Conservation (phyloP, 768 basidiomycete species). For the Leucocoprinus leucothites region DNA sequence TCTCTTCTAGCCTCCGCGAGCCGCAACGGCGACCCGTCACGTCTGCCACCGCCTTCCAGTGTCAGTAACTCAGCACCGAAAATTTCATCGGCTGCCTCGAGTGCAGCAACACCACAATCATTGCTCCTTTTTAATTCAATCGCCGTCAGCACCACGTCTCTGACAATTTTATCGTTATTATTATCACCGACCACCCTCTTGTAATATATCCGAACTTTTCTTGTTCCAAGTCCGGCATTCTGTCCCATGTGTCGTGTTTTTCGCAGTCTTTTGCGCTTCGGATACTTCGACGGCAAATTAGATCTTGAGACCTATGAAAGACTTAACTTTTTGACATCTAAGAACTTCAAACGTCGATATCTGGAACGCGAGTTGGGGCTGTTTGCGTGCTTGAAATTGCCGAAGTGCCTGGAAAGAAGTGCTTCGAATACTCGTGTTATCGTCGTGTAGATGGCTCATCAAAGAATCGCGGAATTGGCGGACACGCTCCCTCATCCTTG, state of each 20-base stretch:
- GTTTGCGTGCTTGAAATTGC: not conserved
- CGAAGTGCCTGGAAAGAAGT: not conserved
- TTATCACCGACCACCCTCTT: not conserved
- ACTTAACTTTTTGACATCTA: not conserved
- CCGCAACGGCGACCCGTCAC: constrained; percentile 7
- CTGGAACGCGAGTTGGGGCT: not conserved
- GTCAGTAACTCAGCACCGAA: not conserved
- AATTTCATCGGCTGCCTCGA: constrained; percentile 1
- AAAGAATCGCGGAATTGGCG: not conserved
- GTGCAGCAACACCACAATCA: not conserved
- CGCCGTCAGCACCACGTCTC: not conserved
- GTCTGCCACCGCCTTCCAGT: not conserved
- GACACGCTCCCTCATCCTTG: not conserved
- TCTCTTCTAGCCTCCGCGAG: constrained; percentile 6
- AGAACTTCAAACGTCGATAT: not conserved
- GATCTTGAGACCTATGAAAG: too few relatives aligned
- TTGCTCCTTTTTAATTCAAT: constrained; percentile 1
- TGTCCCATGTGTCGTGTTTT: not conserved
- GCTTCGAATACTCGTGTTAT: constrained; percentile 7
- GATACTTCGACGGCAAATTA: not conserved
- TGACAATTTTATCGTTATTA: not conserved
- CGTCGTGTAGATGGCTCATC: constrained; percentile 5
- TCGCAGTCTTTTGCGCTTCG: not conserved
- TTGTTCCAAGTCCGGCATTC: not conserved
- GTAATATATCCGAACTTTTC: constrained; percentile 1